phyloP scores from a whole-genome alignment of 108 stramenopile species.

The Nannochloropsis gaditana region DNA sequence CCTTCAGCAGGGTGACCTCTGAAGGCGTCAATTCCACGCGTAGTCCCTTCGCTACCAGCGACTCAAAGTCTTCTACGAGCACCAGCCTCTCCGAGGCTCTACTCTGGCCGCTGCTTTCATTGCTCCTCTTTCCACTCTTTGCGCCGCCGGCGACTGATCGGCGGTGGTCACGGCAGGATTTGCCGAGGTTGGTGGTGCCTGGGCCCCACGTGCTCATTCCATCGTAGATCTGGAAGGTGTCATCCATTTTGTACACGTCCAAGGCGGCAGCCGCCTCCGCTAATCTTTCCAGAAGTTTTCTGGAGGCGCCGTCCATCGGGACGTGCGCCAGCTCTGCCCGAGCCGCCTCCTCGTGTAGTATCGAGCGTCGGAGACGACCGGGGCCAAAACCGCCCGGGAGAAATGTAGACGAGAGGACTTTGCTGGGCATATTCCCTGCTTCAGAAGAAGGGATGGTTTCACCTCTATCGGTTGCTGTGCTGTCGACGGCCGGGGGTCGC shows the following conservation, averaged over 20 bases:
- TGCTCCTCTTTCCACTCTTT: background rate
- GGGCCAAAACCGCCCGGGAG: background rate
- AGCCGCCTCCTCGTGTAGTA: background rate
- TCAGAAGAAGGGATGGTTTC: too few relatives aligned
- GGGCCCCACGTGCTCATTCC: too few relatives aligned
- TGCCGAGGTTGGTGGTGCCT: too few relatives aligned
- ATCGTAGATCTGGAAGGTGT: background rate
- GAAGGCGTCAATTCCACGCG: background rate
- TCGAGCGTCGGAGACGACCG: background rate
- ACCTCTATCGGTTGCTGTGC: background rate
- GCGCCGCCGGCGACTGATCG: background rate
- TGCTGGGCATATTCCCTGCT: background rate
- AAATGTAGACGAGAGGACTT: background rate
- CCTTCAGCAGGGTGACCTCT: background rate
- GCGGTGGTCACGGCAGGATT: too few relatives aligned
- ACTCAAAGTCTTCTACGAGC: background rate
- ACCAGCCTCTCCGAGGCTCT: background rate
- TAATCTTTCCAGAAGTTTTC: background rate
- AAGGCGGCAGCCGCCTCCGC: background rate
- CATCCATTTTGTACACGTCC: slow-evolving; percentile 14
- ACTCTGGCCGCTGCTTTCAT: background rate
- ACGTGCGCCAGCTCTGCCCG: background rate
- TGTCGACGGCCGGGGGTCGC: background rate
- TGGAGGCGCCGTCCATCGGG: background rate
- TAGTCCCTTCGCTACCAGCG: background rate